Evolutionary conservation across 805 yeast genomes (phyloP).

Genomic region (Debaryomyces maramus): DNA sequence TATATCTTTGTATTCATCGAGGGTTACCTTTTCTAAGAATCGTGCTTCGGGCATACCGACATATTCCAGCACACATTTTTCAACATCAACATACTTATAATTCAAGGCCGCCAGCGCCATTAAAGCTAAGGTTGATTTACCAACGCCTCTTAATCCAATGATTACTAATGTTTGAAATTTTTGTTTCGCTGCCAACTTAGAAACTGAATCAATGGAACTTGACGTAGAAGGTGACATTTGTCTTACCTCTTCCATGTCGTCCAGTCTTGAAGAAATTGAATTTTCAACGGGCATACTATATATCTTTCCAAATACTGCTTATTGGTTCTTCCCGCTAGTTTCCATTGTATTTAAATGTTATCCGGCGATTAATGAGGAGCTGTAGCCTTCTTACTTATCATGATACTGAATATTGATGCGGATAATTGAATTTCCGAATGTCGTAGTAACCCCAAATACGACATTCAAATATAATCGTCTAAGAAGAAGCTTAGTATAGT

Average conservation of each 20-base stretch:
- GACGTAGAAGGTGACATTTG: neutral
- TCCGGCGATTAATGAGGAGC: neutral
- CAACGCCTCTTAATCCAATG: slow-evolving; percentile 19
- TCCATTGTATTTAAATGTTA: neutral
- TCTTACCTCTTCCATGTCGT: neutral
- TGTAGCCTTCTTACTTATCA: neutral
- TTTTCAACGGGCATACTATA: neutral
- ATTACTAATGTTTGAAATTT: slow-evolving; percentile 5
- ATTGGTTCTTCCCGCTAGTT: too few species aligned
- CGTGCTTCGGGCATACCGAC: slow-evolving; percentile 13
- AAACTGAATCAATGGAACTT: neutral
- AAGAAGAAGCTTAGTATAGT: too few species aligned
- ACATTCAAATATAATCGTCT: neutral
- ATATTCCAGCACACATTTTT: slow-evolving; percentile 12
- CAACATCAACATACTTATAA: slow-evolving; percentile 14
- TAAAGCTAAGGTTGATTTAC: slow-evolving; percentile 18
- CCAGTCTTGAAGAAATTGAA: neutral
- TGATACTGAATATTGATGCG: neutral
- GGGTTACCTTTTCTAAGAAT: slow-evolving; percentile 9
- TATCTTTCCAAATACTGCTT: too few species aligned
- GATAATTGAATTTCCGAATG: neutral
- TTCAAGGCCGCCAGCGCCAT: slow-evolving; percentile 18
- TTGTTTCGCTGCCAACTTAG: neutral
- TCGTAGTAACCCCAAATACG: neutral
- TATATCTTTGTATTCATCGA: slow-evolving; percentile 10